Base-by-base conservation (phyloP, 768 basidiomycete genomes). In the Rickenella mellea region DNA sequence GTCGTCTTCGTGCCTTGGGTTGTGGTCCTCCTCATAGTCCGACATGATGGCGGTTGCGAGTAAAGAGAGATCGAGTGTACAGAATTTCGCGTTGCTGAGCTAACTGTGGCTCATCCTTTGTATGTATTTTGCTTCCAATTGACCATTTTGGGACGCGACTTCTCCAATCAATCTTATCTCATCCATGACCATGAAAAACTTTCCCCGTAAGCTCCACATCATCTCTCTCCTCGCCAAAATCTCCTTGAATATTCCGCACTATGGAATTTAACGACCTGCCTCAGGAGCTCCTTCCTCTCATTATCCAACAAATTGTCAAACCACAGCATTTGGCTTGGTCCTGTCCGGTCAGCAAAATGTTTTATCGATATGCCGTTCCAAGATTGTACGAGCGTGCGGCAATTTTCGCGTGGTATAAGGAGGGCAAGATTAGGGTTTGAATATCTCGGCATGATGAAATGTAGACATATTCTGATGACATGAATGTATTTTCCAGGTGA, bases 371-470 rank as follows among this genome's bases (percentile, higher is more conserved):
- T 48, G 69, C 77, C 0, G 56, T 63, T 2, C 63, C 69, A 8
- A 47, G 57, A 22, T 64, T 89, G 19, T 90, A 89, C 50, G 62
- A 69, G 20, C 64, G 68, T 10, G 66, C 78, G 14, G 69, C 64
- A 32, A 76, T 88, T 33, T 80, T 77, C 57, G 69, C 83, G 12
- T 86, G 83, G 85, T 74, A 85, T 43, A 78, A 64, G 49, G 70
- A 78, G 25, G 70, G 68, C 11, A 88, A 83, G 53, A 53, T 51
- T 7, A 82, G 71, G 68, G 83, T 78, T 48, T 10, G 55, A 46
- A 12, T 10, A 35, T 15, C 31, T 25, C 26, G 15, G 26, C 26
- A 22, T 19, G 25, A 27, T 35, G 11, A 19, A 26, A 31, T n/a
- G 15, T 33, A 3, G 33, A n/a, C 32, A 24, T 25, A 30, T n/a